phyloP scores from a whole-genome alignment of 192 early-diverging fungal genomes.

The Coemansia sp. region DNA sequence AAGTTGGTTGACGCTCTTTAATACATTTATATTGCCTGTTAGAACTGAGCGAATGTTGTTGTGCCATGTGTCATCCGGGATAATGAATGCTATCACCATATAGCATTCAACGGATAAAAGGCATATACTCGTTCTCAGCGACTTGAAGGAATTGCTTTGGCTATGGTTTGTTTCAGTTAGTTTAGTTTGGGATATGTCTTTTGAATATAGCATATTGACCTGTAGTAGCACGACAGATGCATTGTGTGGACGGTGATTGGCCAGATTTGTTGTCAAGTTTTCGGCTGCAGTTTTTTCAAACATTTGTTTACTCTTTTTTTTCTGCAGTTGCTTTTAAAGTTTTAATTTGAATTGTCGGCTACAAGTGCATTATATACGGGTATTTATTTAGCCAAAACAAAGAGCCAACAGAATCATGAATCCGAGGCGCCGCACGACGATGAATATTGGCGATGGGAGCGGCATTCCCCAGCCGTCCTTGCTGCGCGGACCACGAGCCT shows the following conservation, averaged over 20 bases:
- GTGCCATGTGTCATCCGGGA: too few relatives aligned
- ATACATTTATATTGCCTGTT: conserved; percentile 2
- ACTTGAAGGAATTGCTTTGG: too few relatives aligned
- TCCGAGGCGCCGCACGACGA: conserved; percentile 49
- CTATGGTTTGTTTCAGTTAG: too few relatives aligned
- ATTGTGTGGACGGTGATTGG: conserved; percentile 14
- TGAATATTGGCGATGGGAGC: conserved; percentile 53
- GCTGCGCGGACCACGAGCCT: conserved; percentile 47
- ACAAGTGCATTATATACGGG: background rate
- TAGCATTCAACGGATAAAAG: too few relatives aligned
- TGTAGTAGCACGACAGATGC: too few relatives aligned
- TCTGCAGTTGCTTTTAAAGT: background rate
- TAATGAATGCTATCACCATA: too few relatives aligned
- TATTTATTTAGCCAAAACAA: background rate
- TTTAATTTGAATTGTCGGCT: conserved; percentile 3
- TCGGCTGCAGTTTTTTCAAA: conserved; percentile 1
- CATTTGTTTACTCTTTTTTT: background rate
- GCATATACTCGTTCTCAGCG: too few relatives aligned
- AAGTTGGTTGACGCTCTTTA: background rate
- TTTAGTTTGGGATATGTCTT: too few relatives aligned
- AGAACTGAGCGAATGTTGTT: background rate
- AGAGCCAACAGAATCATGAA: conserved; percentile 11
- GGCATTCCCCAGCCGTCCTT: conserved; percentile 51
- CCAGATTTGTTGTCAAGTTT: conserved; percentile 12
- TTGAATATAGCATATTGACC: too few relatives aligned